Base-by-base conservation (phyloP, 345 rosid genomes). In the Sapria himalayana region DNA sequence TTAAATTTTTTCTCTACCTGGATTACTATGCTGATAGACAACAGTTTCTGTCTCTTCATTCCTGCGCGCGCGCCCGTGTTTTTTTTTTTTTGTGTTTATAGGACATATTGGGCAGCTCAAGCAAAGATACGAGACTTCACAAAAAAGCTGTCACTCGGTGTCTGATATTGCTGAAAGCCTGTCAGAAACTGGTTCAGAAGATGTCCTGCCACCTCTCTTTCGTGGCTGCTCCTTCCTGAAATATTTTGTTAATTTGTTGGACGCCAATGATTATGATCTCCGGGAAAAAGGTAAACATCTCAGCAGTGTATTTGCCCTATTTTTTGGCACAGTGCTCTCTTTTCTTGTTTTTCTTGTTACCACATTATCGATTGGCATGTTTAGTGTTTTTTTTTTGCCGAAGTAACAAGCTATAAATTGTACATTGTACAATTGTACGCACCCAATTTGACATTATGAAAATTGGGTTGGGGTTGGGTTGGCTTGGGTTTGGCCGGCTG, bases 271-370 rank as follows among this genome's bases (percentile, higher is more conserved):
- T 62, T 78, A 79, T 49, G 93, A 89, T 66, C 75, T 82, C 59
- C 98, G 71, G 58, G 93, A 89, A 49, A 89, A 89, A 93, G 98
- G n/a, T n/a, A n/a, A n/a, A n/a, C n/a, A n/a, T n/a, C n/a, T n/a
- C n/a, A n/a, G n/a, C n/a, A n/a, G n/a, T n/a, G n/a, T n/a, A n/a
- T n/a, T n/a, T n/a, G n/a, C n/a, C n/a, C n/a, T n/a, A n/a, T n/a
- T n/a, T n/a, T n/a, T n/a, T n/a, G n/a, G n/a, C n/a, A n/a, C n/a
- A n/a, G n/a, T n/a, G n/a, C n/a, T n/a, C n/a, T n/a, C n/a, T n/a
- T n/a, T n/a, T n/a, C n/a, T n/a, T n/a, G n/a, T n/a, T n/a, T n/a
- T n/a, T n/a, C n/a, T n/a, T n/a, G n/a, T n/a, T n/a, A n/a, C n/a
- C n/a, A n/a, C n/a, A n/a, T n/a, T n/a, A n/a, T n/a, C n/a, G n/a